These are phyloP conservation scores for Pseudoturritis turrita DNA, from an alignment of 345 rosid genomes.

Conservation along the genomic window DNA sequence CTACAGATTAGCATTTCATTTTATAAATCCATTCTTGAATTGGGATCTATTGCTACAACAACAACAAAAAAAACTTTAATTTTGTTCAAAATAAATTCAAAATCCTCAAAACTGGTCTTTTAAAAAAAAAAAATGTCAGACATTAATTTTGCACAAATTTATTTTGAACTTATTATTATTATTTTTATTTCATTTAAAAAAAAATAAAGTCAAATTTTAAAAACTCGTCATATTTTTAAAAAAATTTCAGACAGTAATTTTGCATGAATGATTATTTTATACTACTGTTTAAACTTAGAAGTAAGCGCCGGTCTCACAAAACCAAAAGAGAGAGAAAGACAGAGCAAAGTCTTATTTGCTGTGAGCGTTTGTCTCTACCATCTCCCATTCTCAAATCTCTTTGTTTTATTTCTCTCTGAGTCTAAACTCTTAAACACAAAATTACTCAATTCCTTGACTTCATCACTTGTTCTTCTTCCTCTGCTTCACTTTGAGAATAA, in stretches of 20 bases:
- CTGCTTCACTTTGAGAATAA: not conserved
- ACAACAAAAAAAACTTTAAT: not conserved
- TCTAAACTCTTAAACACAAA: not conserved
- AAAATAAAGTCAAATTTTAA: too few relatives aligned
- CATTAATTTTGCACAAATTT: too few relatives aligned
- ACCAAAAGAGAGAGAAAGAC: not conserved
- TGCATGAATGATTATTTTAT: not conserved
- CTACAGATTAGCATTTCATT: not conserved
- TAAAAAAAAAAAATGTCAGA: too few relatives aligned
- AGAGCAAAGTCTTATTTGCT: constrained; percentile 32
- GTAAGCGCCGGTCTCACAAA: not conserved
- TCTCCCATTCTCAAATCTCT: not conserved
- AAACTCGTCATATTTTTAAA: too few relatives aligned
- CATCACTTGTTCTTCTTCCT: not conserved
- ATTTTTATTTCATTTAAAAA: too few relatives aligned
- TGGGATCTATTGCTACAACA: not conserved
- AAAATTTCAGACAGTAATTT: not conserved
- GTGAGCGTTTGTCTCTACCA: not conserved
- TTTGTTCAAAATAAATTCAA: too few relatives aligned
- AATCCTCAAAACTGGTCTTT: too few relatives aligned
- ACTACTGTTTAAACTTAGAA: not conserved
- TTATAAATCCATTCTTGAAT: too few relatives aligned
- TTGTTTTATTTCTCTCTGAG: not conserved
- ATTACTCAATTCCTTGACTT: too few relatives aligned
- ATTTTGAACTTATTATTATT: too few relatives aligned